Conservation (phyloP, 2,329 filamentous ascomycete genomes). For the Dothistroma pini region DNA sequence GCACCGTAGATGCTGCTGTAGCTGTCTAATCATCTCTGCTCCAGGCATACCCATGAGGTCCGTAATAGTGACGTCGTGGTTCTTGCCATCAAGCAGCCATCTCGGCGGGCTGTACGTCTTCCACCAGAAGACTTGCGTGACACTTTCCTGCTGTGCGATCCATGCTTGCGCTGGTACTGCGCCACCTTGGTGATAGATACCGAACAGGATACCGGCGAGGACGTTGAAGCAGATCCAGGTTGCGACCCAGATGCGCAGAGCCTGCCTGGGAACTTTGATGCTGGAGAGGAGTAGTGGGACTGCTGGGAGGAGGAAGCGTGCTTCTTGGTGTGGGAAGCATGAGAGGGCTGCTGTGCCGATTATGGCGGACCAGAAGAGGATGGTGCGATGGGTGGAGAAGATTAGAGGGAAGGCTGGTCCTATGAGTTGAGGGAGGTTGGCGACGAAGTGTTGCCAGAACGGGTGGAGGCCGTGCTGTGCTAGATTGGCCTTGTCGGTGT, state of each 20-base stretch:
- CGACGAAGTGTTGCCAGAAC: slow-evolving; percentile 49
- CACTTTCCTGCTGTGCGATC: slow-evolving; percentile 63
- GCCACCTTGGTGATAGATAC: slow-evolving; percentile 77
- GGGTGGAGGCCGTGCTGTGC: slow-evolving; percentile 53
- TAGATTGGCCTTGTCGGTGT: slow-evolving; percentile 47
- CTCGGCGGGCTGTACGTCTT: slow-evolving; percentile 80
- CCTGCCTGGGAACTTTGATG: slow-evolving; percentile 59
- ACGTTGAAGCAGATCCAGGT: slow-evolving; percentile 68
- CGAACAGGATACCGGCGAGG: slow-evolving; percentile 67
- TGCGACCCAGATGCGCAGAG: slow-evolving; percentile 17
- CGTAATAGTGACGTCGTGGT: slow-evolving; percentile 64
- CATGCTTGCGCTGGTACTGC: slow-evolving; percentile 73
- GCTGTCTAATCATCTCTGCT: slow-evolving; percentile 55
- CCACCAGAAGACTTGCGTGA: slow-evolving; percentile 74
- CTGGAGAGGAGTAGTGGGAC: slow-evolving; percentile 75
- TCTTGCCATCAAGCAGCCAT: slow-evolving; percentile 75
- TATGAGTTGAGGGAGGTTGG: slow-evolving; percentile 52
- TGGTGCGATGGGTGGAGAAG: slow-evolving; percentile 51
- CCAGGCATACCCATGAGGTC: slow-evolving; percentile 72
- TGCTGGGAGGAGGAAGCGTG: slow-evolving; percentile 71
- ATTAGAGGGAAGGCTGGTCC: slow-evolving; percentile 50
- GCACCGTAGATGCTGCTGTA: slow-evolving; percentile 60
- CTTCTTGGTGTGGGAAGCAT: slow-evolving; percentile 74
- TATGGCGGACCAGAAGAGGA: slow-evolving; percentile 68
- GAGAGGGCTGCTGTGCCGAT: slow-evolving; percentile 69